Evolutionary conservation across 768 basidiomycete genomes (phyloP).

Genomic region (Boletus tomentosulus): DNA sequence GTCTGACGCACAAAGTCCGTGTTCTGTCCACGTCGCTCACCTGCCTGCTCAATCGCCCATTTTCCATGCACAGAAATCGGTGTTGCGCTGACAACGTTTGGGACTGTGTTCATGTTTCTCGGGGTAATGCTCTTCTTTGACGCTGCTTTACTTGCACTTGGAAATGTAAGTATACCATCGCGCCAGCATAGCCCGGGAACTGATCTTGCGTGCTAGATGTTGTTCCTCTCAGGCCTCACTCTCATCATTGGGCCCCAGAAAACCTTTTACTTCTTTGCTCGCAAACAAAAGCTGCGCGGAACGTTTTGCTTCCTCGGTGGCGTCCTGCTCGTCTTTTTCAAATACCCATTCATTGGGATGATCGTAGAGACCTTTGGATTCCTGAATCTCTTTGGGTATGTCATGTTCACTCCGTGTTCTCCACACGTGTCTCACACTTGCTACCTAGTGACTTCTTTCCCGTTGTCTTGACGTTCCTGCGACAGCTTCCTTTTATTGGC

Average conservation of each 20-base stretch:
- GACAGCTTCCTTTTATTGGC: slow-evolving; percentile 91
- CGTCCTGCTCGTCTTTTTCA: slow-evolving; percentile 88
- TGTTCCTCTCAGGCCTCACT: slow-evolving; percentile 92
- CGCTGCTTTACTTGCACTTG: slow-evolving; percentile 91
- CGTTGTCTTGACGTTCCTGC: slow-evolving; percentile 92
- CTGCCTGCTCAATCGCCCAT: neutral
- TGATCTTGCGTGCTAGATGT: slow-evolving; percentile 44
- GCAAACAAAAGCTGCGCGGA: slow-evolving; percentile 91
- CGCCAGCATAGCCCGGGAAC: neutral
- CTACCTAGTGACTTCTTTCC: slow-evolving; percentile 94
- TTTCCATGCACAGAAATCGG: slow-evolving; percentile 71
- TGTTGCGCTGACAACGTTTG: slow-evolving; percentile 94
- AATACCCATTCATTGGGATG: slow-evolving; percentile 93
- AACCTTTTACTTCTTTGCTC: slow-evolving; percentile 97
- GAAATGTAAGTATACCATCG: slow-evolving; percentile 65
- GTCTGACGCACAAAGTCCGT: slow-evolving; percentile 48
- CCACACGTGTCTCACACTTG: slow-evolving; percentile 1
- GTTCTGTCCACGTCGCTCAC: neutral
- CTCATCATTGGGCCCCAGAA: slow-evolving; percentile 96
- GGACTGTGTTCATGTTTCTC: slow-evolving; percentile 91
- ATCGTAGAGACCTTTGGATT: slow-evolving; percentile 95
- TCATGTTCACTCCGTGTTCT: neutral
- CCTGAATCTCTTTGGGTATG: slow-evolving; percentile 92
- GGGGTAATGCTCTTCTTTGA: slow-evolving; percentile 97
- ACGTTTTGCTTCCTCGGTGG: slow-evolving; percentile 86